Conservation (phyloP, 768 basidiomycete genomes). For the Boletus pseudopeckii region DNA sequence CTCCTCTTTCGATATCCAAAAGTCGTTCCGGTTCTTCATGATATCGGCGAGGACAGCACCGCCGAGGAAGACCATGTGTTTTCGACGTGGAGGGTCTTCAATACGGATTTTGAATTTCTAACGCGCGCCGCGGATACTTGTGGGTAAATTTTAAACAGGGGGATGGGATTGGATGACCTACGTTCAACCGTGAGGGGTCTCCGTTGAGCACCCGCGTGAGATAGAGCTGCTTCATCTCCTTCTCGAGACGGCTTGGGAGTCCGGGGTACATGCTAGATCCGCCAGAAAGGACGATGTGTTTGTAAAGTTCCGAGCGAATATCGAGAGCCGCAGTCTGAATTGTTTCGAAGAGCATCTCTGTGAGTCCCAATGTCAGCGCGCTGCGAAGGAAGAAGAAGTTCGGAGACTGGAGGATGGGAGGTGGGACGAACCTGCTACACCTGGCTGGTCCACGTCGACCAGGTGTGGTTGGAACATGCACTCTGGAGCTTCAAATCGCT, state of each 20-base stretch:
- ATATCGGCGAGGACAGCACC: slow-evolving; percentile 98
- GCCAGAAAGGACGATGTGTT: slow-evolving; percentile 96
- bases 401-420: background rate
- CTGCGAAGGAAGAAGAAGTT: too few species aligned
- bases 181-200: slow-evolving; percentile 81
- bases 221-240: slow-evolving; percentile 99
- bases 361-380: background rate
- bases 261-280: slow-evolving; percentile 99
- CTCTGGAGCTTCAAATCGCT: slow-evolving; percentile 98
- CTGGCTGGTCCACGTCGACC: slow-evolving; percentile 95
- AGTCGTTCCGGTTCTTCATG: slow-evolving; percentile 92
- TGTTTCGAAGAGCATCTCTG: slow-evolving; percentile 95
- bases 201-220: slow-evolving; percentile 84
- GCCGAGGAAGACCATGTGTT: slow-evolving; percentile 99
- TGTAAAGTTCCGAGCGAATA: slow-evolving; percentile 87
- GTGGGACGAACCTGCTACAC: slow-evolving; percentile 74
- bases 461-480: slow-evolving; percentile 99
- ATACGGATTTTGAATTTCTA: slow-evolving; percentile 99
- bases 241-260: slow-evolving; percentile 92
- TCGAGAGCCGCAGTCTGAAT: slow-evolving; percentile 92
- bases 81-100: slow-evolving; percentile 95
- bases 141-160: background rate
- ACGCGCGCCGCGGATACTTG: too few species aligned
- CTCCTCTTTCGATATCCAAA: slow-evolving; percentile 93
- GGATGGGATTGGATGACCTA: slow-evolving; percentile 39